Conservation (phyloP, 192 early-diverging fungal genomes). For the Podila verticillata region DNA sequence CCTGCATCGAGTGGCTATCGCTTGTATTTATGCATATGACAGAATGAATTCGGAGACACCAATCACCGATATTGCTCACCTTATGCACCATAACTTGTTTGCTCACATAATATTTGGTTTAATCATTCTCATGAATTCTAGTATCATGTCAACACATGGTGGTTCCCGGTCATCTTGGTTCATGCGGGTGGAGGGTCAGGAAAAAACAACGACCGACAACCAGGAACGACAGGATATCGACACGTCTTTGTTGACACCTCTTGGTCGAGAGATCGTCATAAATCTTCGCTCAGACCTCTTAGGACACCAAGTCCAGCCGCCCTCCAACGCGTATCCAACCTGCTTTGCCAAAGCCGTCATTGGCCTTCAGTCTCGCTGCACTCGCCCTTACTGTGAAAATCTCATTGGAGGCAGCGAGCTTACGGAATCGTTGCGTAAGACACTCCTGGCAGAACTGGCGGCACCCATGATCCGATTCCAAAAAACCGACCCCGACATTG, state of each 20-base stretch:
- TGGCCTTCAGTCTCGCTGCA: slow-evolving; percentile 44
- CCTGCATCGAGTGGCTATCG: not conserved
- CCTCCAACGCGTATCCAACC: slow-evolving; percentile 33
- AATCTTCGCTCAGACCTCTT: not conserved
- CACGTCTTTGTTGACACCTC: slow-evolving; percentile 21
- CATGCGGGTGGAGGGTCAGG: slow-evolving; percentile 36
- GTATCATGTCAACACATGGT: slow-evolving; percentile 25
- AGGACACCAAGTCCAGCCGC: slow-evolving; percentile 21
- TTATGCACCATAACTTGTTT: not conserved
- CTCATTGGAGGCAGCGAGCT: slow-evolving; percentile 35
- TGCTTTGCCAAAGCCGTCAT: slow-evolving; percentile 44
- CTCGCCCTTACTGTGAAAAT: slow-evolving; percentile 39
- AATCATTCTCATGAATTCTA: not conserved
- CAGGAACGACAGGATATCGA: slow-evolving; percentile 18
- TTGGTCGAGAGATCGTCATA: slow-evolving; percentile 38
- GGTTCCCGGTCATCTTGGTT: slow-evolving; percentile 45
- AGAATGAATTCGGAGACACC: not conserved
- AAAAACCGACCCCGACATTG: slow-evolving; percentile 33
- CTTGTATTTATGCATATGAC: too few species aligned
- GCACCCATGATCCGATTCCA: slow-evolving; percentile 33
- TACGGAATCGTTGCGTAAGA: slow-evolving; percentile 18
- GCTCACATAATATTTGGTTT: not conserved
- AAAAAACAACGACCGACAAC: slow-evolving; percentile 5
- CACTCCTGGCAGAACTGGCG: slow-evolving; percentile 8
- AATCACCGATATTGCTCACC: not conserved